Conservation (phyloP, 371 early-diverging fungal genomes). For the Aphelidium insulamus region DNA sequence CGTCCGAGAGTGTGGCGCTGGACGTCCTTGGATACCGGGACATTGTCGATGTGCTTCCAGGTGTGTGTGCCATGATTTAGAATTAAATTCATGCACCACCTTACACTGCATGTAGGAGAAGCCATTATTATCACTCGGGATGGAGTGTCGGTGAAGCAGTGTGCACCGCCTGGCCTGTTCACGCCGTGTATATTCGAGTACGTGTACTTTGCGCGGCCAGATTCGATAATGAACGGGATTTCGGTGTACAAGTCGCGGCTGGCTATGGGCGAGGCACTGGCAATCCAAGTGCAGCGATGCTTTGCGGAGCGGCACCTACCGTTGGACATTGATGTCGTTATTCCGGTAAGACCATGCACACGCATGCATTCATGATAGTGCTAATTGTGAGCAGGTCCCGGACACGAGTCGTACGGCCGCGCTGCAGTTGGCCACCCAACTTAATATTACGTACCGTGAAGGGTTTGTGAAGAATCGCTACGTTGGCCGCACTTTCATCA, state of each 20-base stretch:
- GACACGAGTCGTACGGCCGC: slow-evolving; percentile 89
- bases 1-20: slow-evolving; percentile 83
- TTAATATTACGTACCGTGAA: slow-evolving; percentile 76
- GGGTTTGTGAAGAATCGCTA: slow-evolving; percentile 97
- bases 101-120: slow-evolving; percentile 24
- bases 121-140: slow-evolving; percentile 67
- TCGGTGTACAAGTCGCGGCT: slow-evolving; percentile 92
- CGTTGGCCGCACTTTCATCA: slow-evolving; percentile 92
- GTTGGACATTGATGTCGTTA: slow-evolving; percentile 86
- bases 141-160: slow-evolving; percentile 27
- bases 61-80: slow-evolving; percentile 5
- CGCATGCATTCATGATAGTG: not conserved
- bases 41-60: slow-evolving; percentile 66
- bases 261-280: slow-evolving; percentile 90
- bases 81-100: not conserved
- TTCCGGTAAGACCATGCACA: slow-evolving; percentile 39
- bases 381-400: slow-evolving; percentile 34
- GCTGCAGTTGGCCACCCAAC: slow-evolving; percentile 61
- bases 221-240: slow-evolving; percentile 89
- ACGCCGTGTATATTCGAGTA: slow-evolving; percentile 95
- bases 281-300: slow-evolving; percentile 38
- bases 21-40: slow-evolving; percentile 72
- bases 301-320: slow-evolving; percentile 42
- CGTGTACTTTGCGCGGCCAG: slow-evolving; percentile 94
- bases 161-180: slow-evolving; percentile 13